A percentile compares a stretch with the other conserved stretches of the same genome.
Evolutionary conservation across 805 yeast species (phyloP).

Genomic region (Saturnispora bothae): DNA sequence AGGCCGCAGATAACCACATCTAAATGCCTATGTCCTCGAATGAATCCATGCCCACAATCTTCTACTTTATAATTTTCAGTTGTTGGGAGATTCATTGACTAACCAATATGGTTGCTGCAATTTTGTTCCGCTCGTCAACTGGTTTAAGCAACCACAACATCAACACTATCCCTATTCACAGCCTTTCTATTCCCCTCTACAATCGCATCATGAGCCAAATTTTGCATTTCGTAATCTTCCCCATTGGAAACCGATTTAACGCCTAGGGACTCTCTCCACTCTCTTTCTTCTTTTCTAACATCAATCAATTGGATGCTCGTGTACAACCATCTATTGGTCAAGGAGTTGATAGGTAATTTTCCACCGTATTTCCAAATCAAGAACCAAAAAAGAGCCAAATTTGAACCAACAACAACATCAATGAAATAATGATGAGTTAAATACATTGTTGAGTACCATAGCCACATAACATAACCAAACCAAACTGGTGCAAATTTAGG

Average conservation of each 20-base stretch:
- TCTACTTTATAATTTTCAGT: no score
- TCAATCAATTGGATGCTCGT: constrained; percentile 10
- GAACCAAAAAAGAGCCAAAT: constrained; percentile 64
- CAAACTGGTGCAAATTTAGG: constrained; percentile 60
- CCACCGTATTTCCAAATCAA: constrained; percentile 50
- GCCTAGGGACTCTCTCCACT: constrained; percentile 11
- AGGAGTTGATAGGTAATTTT: constrained; percentile 43
- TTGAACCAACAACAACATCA: constrained; percentile 89
- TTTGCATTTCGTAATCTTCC: constrained; percentile 11
- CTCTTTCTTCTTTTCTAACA: constrained; percentile 15
- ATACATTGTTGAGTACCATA: constrained; percentile 99
- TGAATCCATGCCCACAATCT: no score
- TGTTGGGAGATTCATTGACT: no score
- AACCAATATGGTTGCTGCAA: no score
- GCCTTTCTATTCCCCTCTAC: constrained; percentile 3
- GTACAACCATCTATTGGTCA: constrained; percentile 40
- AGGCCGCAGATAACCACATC: no score
- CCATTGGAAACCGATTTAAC: constrained; percentile 1
- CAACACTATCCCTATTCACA: constrained; percentile 6
- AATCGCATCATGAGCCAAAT: constrained; percentile 3
- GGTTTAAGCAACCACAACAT: no score
- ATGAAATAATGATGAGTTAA: constrained; percentile 93
- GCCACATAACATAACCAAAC: constrained; percentile 74
- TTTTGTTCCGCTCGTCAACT: no score
- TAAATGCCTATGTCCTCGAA: no score